Conservation (phyloP, 2,329 filamentous ascomycete species). For the Colletotrichum falcatum region DNA sequence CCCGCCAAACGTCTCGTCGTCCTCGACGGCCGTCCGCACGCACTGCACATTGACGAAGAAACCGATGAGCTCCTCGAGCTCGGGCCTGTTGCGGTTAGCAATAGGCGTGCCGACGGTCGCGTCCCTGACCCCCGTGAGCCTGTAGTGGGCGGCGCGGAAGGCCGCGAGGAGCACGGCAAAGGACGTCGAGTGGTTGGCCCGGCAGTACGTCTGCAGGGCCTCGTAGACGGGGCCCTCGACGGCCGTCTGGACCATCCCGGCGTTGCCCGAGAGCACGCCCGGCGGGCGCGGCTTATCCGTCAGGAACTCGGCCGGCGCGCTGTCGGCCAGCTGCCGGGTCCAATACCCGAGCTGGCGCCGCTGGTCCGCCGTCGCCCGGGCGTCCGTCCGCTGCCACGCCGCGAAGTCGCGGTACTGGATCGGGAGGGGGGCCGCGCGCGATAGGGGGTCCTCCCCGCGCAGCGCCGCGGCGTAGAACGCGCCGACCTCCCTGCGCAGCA, state of each 20-base stretch:
- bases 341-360: constrained; percentile 45
- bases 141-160: constrained; percentile 46
- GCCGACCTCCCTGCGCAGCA: constrained; percentile 42
- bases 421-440: constrained; percentile 38
- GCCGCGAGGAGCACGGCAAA: constrained; percentile 44
- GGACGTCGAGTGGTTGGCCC: constrained; percentile 18
- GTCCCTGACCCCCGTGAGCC: constrained; percentile 45
- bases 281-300: constrained; percentile 24
- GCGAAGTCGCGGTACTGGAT: constrained; percentile 47
- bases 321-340: constrained; percentile 41
- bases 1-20: constrained; percentile 36
- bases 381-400: constrained; percentile 42
- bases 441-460: constrained; percentile 37
- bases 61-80: constrained; percentile 38
- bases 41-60: constrained; percentile 47
- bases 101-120: constrained; percentile 41
- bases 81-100: constrained; percentile 22
- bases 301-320: constrained; percentile 25
- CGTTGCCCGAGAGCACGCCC: constrained; percentile 20
- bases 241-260: constrained; percentile 19
- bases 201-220: constrained; percentile 36
- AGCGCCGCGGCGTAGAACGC: constrained; percentile 43
- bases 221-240: constrained; percentile 26
- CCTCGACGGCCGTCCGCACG: constrained; percentile 41
- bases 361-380: constrained; percentile 33